Conservation (phyloP, 768 basidiomycete species). For the Rhizopogon sp. region DNA sequence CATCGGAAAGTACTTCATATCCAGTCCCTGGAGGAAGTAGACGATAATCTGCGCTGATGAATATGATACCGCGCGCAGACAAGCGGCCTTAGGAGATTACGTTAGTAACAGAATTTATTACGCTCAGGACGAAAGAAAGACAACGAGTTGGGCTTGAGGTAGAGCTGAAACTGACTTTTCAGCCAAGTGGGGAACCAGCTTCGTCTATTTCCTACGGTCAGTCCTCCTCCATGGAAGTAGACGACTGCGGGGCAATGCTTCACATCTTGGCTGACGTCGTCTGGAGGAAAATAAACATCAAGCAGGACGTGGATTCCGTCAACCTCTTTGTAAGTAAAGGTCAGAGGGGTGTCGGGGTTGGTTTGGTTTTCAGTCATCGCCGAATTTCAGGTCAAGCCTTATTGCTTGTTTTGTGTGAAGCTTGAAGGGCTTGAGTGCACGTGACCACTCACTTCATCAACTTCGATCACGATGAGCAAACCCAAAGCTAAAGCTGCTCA, state of each 20-base stretch:
- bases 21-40: conserved; percentile 48
- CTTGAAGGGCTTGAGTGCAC: not conserved
- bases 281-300: conserved; percentile 29
- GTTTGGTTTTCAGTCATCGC: not conserved
- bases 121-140: not conserved
- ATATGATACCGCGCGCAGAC: conserved; percentile 42
- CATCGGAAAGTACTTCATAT: conserved; percentile 53
- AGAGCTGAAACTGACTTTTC: conserved; percentile 34
- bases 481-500: conserved; percentile 42
- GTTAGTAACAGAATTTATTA: not conserved
- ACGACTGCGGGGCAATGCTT: conserved; percentile 24
- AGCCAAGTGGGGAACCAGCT: conserved; percentile 71
- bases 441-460: not conserved
- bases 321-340: conserved; percentile 32
- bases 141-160: not conserved
- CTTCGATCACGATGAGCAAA: conserved; percentile 31
- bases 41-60: conserved; percentile 61
- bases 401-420: too few species aligned
- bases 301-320: conserved; percentile 20
- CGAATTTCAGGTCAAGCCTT: not conserved
- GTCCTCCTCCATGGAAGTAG: conserved; percentile 50
- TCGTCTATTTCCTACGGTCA: conserved; percentile 51
- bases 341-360: conserved; percentile 14
- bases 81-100: conserved; percentile 36
- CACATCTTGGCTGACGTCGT: not conserved